A percentile compares a stretch with the other conserved stretches of the same genome.
These are phyloP conservation scores for Aegle marmelos DNA, from an alignment of 345 rosid genomes.

Conservation along the genomic window DNA sequence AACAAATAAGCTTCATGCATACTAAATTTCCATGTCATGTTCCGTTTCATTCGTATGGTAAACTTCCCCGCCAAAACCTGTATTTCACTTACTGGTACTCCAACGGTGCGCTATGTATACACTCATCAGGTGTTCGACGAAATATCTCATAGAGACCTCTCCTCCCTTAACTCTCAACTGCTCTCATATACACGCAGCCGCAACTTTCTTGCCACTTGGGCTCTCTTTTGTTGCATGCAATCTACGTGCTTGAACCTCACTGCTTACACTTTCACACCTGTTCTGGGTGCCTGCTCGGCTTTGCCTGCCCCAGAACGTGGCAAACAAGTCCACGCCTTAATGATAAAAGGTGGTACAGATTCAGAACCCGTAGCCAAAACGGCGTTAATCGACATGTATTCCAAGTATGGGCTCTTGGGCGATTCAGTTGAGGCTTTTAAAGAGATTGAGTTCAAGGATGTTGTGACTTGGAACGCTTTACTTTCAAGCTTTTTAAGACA, in stretches of 20 bases:
- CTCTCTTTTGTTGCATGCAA: constrained; percentile 44
- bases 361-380: constrained; percentile 59
- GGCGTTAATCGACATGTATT: constrained; percentile 68
- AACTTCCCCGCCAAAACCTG: constrained; percentile 7
- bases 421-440: constrained; percentile 52
- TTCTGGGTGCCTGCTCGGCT: constrained; percentile 57
- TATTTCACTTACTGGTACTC: background rate
- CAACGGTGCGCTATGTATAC: background rate
- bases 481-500: constrained; percentile 58
- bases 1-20: background rate
- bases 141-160: constrained; percentile 40
- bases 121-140: constrained; percentile 44
- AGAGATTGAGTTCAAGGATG: constrained; percentile 53
- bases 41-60: background rate
- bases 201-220: constrained; percentile 46
- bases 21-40: background rate
- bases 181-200: constrained; percentile 40
- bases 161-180: constrained; percentile 49
- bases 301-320: constrained; percentile 46
- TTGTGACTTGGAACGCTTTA: constrained; percentile 74
- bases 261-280: constrained; percentile 64
- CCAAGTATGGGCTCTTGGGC: constrained; percentile 44
- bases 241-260: constrained; percentile 33
- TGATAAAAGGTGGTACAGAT: constrained; percentile 58
- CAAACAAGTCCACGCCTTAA: constrained; percentile 68